These are phyloP conservation scores for Fusarium sp. DNA, from an alignment of 2,329 filamentous ascomycete genomes.

Conservation along the genomic window DNA sequence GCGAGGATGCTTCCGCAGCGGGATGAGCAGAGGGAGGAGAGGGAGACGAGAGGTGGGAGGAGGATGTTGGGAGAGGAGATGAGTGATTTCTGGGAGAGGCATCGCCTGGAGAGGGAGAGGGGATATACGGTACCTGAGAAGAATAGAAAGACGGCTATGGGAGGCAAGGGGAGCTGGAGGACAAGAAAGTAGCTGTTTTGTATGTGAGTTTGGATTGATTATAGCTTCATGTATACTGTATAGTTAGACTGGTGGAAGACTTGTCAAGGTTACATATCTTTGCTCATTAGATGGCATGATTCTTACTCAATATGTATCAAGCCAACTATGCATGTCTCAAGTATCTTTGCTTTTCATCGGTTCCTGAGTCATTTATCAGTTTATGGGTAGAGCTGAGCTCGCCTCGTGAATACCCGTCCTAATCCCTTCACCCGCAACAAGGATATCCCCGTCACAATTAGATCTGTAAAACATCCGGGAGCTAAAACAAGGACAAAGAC, in stretches of 20 bases:
- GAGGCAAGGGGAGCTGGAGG: conserved; percentile 23
- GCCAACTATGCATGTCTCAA: neutral
- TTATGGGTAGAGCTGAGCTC: neutral
- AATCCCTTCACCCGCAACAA: neutral
- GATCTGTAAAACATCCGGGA: conserved; percentile 18
- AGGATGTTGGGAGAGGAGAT: conserved; percentile 45
- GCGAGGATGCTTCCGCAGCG: conserved; percentile 34
- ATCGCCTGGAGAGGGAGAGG: conserved; percentile 53
- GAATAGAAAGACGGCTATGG: conserved; percentile 44
- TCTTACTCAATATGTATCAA: neutral
- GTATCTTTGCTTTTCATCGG: neutral
- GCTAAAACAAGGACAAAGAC: conserved; percentile 6
- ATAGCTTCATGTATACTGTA: no score
- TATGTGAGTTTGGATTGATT: no score
- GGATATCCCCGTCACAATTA: conserved; percentile 11
- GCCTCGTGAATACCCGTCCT: neutral
- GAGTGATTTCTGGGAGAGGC: conserved; percentile 57
- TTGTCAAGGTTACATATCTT: no score
- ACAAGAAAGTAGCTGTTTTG: conserved; percentile 1
- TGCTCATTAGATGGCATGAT: neutral
- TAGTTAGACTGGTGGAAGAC: no score
- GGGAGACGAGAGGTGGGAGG: conserved; percentile 30
- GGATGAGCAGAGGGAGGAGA: conserved; percentile 35
- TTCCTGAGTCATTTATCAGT: neutral
- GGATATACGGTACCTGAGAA: conserved; percentile 55